Percentiles rank a stretch among this genome's conserved stretches.
These are phyloP conservation scores for Pythium biforme DNA, from an alignment of 352 stramenopile species.

Conservation along the genomic window DNA sequence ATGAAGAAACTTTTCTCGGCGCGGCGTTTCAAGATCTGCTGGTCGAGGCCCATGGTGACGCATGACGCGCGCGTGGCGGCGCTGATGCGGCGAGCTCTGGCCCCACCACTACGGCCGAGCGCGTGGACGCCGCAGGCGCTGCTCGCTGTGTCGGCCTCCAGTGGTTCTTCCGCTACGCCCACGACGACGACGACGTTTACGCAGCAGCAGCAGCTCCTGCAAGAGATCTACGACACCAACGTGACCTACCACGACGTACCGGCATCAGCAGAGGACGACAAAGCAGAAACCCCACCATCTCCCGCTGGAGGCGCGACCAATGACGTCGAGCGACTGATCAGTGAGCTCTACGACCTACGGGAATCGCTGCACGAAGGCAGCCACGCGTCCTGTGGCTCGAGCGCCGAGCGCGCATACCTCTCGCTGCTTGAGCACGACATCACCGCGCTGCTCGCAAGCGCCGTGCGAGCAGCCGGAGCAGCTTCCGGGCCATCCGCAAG, in stretches of 20 bases:
- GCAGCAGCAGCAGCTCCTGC: background rate
- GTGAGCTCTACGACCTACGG: slow-evolving; percentile 30
- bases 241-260: no score
- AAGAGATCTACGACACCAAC: background rate
- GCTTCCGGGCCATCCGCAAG: background rate
- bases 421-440: background rate
- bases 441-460: background rate
- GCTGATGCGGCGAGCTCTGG: background rate
- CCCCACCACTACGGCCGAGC: no score
- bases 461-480: no score
- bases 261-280: background rate
- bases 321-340: slow-evolving; percentile 36
- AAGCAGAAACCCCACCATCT: background rate
- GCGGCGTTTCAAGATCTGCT: background rate
- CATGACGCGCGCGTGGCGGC: background rate
- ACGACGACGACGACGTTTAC: background rate
- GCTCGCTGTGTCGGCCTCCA: no score
- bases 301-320: no score
- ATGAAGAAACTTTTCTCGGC: no score
- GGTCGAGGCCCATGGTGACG: background rate
- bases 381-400: slow-evolving; percentile 13
- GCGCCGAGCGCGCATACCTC: slow-evolving; percentile 7
- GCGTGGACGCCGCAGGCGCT: no score
- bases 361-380: background rate
- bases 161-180: no score